phyloP scores from a whole-genome alignment of 768 basidiomycete species.

The Boletus edulis region DNA sequence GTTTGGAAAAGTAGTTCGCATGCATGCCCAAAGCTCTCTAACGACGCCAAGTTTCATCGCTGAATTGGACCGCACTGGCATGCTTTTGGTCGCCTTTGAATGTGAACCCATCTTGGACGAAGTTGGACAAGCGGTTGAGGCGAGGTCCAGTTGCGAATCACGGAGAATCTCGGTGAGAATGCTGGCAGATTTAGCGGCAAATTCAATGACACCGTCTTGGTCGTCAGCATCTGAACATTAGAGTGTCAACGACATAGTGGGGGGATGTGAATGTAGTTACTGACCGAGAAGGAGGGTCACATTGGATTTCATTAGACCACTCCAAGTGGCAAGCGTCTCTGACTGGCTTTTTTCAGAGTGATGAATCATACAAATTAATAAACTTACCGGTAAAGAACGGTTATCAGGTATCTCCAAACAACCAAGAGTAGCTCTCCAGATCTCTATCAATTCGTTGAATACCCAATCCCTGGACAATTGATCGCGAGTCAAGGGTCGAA shows the following conservation, averaged over 20 bases:
- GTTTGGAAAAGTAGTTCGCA: conserved; percentile 42
- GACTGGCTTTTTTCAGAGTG: conserved; percentile 27
- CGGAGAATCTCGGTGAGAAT: conserved; percentile 50
- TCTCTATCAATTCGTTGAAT: conserved; percentile 47
- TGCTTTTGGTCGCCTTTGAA: conserved; percentile 4
- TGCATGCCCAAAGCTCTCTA: conserved; percentile 54
- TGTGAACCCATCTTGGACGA: conserved; percentile 7
- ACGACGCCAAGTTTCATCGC: conserved; percentile 58
- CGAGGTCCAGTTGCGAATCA: conserved; percentile 45
- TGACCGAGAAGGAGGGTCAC: conserved; percentile 51
- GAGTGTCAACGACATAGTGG: conserved; percentile 3
- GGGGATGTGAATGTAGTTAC: conserved; percentile 28
- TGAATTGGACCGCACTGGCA: conserved; percentile 33
- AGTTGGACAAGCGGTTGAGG: conserved; percentile 23
- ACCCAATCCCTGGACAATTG: conserved; percentile 56
- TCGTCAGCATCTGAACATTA: conserved; percentile 42
- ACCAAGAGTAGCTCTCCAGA: conserved; percentile 51
- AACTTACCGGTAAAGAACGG: conserved; percentile 49
- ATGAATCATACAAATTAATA: background rate
- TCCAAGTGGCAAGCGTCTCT: conserved; percentile 56
- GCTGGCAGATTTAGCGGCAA: conserved; percentile 39
- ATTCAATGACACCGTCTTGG: conserved; percentile 35
- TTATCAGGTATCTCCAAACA: conserved; percentile 46
- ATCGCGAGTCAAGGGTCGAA: conserved; percentile 54
- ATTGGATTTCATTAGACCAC: conserved; percentile 50